Evolutionary conservation across 345 rosid genomes (phyloP), one percentile per base, ranked within the genome.

Genomic region (Xanthoceras sorbifolium): DNA sequence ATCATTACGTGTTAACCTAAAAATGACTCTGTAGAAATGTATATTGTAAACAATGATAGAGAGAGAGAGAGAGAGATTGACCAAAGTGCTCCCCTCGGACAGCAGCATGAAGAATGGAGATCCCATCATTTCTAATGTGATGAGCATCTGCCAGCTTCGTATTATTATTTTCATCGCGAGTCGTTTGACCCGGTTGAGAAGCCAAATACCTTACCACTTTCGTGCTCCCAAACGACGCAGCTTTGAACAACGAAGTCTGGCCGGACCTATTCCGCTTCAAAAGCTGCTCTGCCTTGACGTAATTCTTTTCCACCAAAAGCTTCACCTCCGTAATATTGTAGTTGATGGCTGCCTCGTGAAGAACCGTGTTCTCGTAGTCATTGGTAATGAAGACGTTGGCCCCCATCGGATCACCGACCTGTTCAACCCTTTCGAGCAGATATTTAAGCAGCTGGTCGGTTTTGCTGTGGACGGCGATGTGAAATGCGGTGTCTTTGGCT

Each of bases 21-120:
- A n/a, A n/a, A n/a, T n/a, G n/a, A n/a, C n/a, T n/a, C n/a, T n/a
- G n/a, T n/a, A n/a, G n/a, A n/a, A n/a, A n/a, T n/a, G n/a, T n/a
- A n/a, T n/a, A n/a, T n/a, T n/a, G n/a, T n/a, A n/a, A n/a, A n/a
- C n/a, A n/a, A n/a, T n/a, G 6, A 48, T 25, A 22, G 3, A 66
- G 52, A 46, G 52, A 15, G 15, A 46, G 52, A 15, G 15, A 46
- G 6, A 46, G 52, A 14, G 20, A 46, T 2, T 42, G 36, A 80
- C 77, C 83, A 31, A 74, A 83, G n/a, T 84, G 69, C 69, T 76
- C 72, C 18, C 79, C 79, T 1, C 62, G 42, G 54, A 84, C 69
- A 61, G 84, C 74, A 64, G 38, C 50, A 20, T 78, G 79, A 25
- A 83, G 83, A 71, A 83, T 80, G 50, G 52, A 46, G 52, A 17